Evolutionary conservation across 2,329 filamentous ascomycete species (phyloP), one percentile per base, ranked within the genome.

Genomic region (Aureobasidium sp.): DNA sequence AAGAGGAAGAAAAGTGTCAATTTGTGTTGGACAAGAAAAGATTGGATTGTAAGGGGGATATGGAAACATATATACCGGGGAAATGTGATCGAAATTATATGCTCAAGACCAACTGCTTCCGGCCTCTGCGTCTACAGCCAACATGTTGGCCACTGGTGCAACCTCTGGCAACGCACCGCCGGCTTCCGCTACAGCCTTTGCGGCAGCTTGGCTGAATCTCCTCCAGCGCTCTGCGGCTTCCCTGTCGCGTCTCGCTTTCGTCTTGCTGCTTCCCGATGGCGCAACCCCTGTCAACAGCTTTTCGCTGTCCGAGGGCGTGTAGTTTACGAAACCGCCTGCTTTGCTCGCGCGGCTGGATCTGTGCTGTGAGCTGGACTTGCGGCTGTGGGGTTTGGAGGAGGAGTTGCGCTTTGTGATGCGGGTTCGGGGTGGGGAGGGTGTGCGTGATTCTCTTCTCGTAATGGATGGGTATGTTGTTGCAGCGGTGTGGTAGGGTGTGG

Each of bases 231-330:
- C 93, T 57, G 83, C 79, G 1, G 90, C 90, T 76, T 96, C 93
- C 72, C 90, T 88, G 73, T 97, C 93, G 51, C 94, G 78, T 60
- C 91, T 78, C n/a, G 90, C 90, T 72, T 96, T 96, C 7, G 94
- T 97, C 81, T 97, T 97, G 66, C 84, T 88, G 67, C 86, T 91
- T 8, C 94, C 94, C 65, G 87, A 92, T 0, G 93, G 93, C 46
- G 94, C 94, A 13, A 99, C 94, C 4, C 93, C 93, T 6, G 84
- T 90, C 73, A 99, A 83, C 43, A 99, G 86, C 69, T 88, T 84
- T 15, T 81, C 78, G 67, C 85, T 86, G 72, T 99, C 92, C 51
- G 81, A 79, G 0, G 90, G 86, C 0, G 92, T 96, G 74, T 88
- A 96, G 73, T 97, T 97, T 64, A 96, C 90, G 69, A 97, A 97